Evolutionary conservation across 2,329 filamentous ascomycete species (phyloP).

Genomic region (Talaromyces pinophilus): DNA sequence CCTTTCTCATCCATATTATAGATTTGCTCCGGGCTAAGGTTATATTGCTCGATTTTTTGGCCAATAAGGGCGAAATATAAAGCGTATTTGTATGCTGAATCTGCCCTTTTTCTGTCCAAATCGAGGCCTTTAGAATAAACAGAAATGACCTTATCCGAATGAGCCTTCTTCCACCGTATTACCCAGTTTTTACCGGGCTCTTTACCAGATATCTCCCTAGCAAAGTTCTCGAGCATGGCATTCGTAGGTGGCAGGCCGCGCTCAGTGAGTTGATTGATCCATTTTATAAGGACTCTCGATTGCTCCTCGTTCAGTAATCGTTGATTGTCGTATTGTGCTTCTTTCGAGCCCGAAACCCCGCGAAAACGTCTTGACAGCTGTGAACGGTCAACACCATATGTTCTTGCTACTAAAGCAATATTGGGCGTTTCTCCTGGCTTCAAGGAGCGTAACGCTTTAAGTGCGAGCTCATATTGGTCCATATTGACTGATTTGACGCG

Average conservation of each 20-base stretch:
- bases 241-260: background rate
- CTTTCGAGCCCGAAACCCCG: background rate
- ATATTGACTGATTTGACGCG: too few relatives aligned
- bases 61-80: background rate
- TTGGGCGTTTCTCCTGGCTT: too few relatives aligned
- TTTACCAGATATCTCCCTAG: background rate
- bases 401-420: background rate
- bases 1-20: conserved; percentile 13
- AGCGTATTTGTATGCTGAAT: conserved; percentile 2
- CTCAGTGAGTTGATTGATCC: conserved; percentile 6
- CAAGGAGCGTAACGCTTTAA: too few relatives aligned
- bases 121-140: background rate
- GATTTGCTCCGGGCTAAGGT: background rate
- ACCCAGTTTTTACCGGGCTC: too few relatives aligned
- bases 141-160: background rate
- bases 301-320: too few relatives aligned
- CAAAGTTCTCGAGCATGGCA: background rate
- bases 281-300: conserved; percentile 1
- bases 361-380: background rate
- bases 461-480: too few relatives aligned
- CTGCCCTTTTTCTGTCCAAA: background rate
- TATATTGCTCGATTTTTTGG: background rate
- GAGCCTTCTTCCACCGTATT: background rate
- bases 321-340: too few relatives aligned
- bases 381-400: background rate